phyloP scores from a whole-genome alignment of 2,329 filamentous ascomycete genomes.

The Botrytis galanthina region DNA sequence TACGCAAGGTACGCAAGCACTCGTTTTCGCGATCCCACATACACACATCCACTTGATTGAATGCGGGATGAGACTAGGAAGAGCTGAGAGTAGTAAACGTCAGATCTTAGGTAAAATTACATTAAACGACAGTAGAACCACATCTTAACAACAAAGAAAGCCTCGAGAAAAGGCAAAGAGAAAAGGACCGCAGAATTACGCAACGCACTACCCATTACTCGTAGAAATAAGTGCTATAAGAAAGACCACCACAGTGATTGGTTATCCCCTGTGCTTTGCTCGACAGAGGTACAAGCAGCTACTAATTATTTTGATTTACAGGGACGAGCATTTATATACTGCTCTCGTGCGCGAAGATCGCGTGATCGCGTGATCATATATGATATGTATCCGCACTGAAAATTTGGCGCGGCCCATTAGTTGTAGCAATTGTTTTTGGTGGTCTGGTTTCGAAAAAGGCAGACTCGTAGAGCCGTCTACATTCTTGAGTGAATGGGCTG shows the following conservation, averaged over 20 bases:
- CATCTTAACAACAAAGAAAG: not conserved
- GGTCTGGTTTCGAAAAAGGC: no score
- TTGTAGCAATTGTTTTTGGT: not conserved
- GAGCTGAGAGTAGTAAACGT: not conserved
- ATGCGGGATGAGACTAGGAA: rapidly evolving
- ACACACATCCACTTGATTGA: not conserved
- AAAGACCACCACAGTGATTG: not conserved
- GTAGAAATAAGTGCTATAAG: not conserved
- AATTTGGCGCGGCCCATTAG: not conserved
- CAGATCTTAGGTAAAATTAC: not conserved
- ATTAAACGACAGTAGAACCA: not conserved
- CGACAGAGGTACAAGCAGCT: no score
- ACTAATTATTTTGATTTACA: not conserved
- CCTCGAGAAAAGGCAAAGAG: no score
- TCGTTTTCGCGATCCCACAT: not conserved
- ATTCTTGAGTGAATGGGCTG: not conserved
- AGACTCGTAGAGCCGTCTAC: not conserved
- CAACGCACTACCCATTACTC: not conserved
- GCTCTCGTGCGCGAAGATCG: rapidly evolving
- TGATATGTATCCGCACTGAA: not conserved
- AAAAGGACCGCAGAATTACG: not conserved
- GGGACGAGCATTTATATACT: not conserved
- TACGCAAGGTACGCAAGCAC: not conserved
- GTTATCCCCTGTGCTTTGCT: no score
- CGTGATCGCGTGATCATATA: not conserved